These are phyloP conservation scores for Nannochloris sp. DNA, from an alignment of 139 green algal genomes.

Conservation along the genomic window DNA sequence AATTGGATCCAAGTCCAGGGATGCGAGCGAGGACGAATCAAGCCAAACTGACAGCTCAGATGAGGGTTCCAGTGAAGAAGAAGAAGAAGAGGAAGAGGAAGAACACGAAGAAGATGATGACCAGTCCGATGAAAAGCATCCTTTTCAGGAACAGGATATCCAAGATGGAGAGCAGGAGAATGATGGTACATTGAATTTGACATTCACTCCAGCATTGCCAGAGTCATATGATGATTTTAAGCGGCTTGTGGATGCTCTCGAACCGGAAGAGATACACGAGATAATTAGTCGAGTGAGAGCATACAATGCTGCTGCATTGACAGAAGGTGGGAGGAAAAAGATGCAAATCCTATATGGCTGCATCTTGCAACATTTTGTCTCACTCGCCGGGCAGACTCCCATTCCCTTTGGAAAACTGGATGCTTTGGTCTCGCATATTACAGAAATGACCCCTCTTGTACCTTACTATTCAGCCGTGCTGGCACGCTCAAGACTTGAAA, in stretches of 20 bases:
- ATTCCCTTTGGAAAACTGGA: constrained; percentile 56
- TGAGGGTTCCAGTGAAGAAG: background rate
- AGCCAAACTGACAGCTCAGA: constrained; percentile 17
- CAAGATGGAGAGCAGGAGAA: background rate
- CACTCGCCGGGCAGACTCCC: constrained; percentile 45
- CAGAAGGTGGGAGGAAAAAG: constrained; percentile 55
- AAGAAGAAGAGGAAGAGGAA: constrained; percentile 12
- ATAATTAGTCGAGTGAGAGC: constrained; percentile 63
- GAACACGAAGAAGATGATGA: constrained; percentile 20
- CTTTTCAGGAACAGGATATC: constrained; percentile 13
- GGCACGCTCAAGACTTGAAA: constrained; percentile 62
- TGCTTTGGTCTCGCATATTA: constrained; percentile 47
- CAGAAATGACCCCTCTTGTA: constrained; percentile 52
- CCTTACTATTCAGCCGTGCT: constrained; percentile 84
- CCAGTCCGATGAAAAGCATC: background rate
- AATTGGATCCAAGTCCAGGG: constrained; percentile 13
- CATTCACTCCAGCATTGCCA: constrained; percentile 71
- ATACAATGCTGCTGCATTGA: constrained; percentile 60
- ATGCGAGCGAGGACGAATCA: too few relatives aligned
- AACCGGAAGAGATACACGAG: constrained; percentile 42
- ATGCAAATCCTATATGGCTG: constrained; percentile 83
- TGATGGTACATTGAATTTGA: constrained; percentile 44
- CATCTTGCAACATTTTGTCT: constrained; percentile 84
- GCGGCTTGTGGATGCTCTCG: constrained; percentile 33
- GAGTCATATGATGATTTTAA: constrained; percentile 59